Conservation (phyloP, 352 stramenopile genomes). For the Phytophthora syringae region DNA sequence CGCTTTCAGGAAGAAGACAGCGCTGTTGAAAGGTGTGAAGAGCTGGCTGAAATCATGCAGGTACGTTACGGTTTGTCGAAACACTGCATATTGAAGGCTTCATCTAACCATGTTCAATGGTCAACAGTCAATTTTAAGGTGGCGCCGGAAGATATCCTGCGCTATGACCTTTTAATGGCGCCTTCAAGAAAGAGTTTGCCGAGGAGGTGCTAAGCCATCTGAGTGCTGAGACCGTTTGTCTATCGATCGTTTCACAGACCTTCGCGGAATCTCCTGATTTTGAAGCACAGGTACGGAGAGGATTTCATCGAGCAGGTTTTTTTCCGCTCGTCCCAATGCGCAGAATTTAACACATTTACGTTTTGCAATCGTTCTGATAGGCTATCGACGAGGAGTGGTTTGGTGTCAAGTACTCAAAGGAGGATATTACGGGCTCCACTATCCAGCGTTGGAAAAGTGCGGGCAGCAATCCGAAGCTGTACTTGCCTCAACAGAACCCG, state of each 20-base stretch:
- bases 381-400: slow-evolving; percentile 69
- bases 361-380: slow-evolving; percentile 18
- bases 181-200: slow-evolving; percentile 53
- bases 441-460: slow-evolving; percentile 50
- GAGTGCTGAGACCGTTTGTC: slow-evolving; percentile 52
- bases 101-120: slow-evolving; percentile 10
- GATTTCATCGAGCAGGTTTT: too few species aligned
- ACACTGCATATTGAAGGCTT: not conserved
- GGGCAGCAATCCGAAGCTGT: slow-evolving; percentile 47
- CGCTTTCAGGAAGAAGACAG: slow-evolving; percentile 79
- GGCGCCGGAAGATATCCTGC: slow-evolving; percentile 55
- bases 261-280: slow-evolving; percentile 47
- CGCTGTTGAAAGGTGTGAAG: slow-evolving; percentile 70
- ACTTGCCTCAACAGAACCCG: slow-evolving; percentile 64
- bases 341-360: slow-evolving; percentile 1
- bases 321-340: too few species aligned
- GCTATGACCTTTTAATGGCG: slow-evolving; percentile 71
- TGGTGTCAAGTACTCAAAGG: slow-evolving; percentile 58
- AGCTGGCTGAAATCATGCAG: slow-evolving; percentile 81
- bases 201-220: slow-evolving; percentile 52
- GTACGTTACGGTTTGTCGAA: slow-evolving; percentile 21
- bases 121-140: slow-evolving; percentile 65
- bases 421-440: slow-evolving; percentile 40
- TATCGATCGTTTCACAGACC: slow-evolving; percentile 60
- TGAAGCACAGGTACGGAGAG: slow-evolving; percentile 34